Base-by-base conservation (phyloP, 2,329 filamentous ascomycete species). In the Aciculosporium take region DNA sequence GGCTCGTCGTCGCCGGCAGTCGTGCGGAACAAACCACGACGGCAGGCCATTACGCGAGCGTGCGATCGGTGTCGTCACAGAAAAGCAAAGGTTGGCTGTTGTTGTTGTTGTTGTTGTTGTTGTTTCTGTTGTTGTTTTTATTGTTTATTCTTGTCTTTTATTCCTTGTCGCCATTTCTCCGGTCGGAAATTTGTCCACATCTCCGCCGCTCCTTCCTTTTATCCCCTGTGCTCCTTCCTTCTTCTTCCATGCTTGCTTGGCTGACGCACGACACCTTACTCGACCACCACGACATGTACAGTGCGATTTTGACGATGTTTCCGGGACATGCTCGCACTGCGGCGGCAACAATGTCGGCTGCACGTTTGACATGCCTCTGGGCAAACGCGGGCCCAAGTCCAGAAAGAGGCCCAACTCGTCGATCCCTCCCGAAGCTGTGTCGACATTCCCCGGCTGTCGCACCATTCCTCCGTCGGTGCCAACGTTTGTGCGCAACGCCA, bases 301-400 rank as follows among this genome's bases (percentile, higher is more conserved):
- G 57, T 60, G 57, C 34, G 48, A 59, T 46, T 52, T 51, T 42
- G 38, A 48, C 32, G 46, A 46, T 21, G 35, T 47, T 1, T 46
- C 44, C 25, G 44, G 44, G 10, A 49, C 51, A 41, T 61, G 58
- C 43, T 54, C 53, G 20, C 55, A 53, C 33, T 65, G 62, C 47
- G 55, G 53, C 20, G 49, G 57, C 37, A 53, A 55, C 24, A 53
- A 50, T 7, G 49, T 51, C 39, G 44, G 48, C 43, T 65, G 62
- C 45, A 61, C 53, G 3, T 65, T 64, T 45, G 48, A 64, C 34
- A 39, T 64, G 37, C 62, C 62, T 24, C 47, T 62, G 27, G 59
- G 55, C 8, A 52, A 58, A 46, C 53, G 62, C 41, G 62, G 62
- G 1, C 62, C 62, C 12, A 65, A 65, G 36, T 46, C 51, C n/a